Conservation (phyloP, 1,284 basidiomycete genomes). For the Cyathus olla region DNA sequence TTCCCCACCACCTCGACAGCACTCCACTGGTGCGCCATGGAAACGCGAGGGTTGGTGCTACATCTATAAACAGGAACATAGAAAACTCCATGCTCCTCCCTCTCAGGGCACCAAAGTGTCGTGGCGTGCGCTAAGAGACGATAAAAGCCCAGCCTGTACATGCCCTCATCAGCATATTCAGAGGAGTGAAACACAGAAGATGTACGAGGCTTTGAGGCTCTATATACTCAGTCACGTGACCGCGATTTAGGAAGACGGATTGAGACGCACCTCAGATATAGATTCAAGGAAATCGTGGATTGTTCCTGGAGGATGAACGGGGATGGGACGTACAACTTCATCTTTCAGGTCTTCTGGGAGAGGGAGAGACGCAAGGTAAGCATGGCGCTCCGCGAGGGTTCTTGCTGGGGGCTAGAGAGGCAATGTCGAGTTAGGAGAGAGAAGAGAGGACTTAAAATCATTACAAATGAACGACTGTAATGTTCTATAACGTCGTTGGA, state of each 20-base stretch:
- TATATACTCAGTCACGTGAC: neutral
- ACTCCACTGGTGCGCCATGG: conserved; percentile 78
- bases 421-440: no score
- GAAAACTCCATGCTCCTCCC: conserved; percentile 83
- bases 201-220: conserved; percentile 52
- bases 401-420: neutral
- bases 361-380: no score
- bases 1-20: conserved; percentile 66
- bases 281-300: conserved; percentile 70
- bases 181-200: conserved; percentile 1
- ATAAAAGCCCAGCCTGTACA: conserved; percentile 68
- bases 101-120: conserved; percentile 80
- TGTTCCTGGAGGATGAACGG: conserved; percentile 16
- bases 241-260: conserved; percentile 1
- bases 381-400: no score
- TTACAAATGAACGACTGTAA: no score
- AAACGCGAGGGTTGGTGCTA: conserved; percentile 77
- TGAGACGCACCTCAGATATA: conserved; percentile 61
- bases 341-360: conserved; percentile 7
- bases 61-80: conserved; percentile 80
- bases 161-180: conserved; percentile 4
- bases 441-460: no score
- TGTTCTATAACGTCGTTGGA: no score
- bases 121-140: conserved; percentile 73
- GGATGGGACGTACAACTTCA: neutral